Evolutionary conservation across 495 filamentous ascomycete species (phyloP).

Genomic region (Lasiosphaeriaceae sp.): DNA sequence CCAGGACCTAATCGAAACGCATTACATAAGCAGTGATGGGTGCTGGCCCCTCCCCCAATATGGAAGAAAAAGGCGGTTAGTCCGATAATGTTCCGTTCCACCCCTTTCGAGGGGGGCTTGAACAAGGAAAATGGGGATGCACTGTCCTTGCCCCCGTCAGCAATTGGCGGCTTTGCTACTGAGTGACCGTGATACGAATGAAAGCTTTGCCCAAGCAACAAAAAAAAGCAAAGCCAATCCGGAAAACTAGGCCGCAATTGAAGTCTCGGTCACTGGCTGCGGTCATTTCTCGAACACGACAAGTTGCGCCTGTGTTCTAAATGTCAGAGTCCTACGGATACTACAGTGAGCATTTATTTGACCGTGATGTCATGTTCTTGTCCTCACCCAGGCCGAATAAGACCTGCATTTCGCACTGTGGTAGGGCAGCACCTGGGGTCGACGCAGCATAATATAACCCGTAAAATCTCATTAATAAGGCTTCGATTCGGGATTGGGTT

Average conservation of each 20-base stretch:
- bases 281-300: too few relatives aligned
- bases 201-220: too few relatives aligned
- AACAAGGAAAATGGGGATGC: neutral
- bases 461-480: neutral
- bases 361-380: too few relatives aligned
- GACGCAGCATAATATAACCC: neutral
- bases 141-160: neutral
- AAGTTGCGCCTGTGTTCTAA: too few relatives aligned
- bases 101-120: neutral
- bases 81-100: neutral
- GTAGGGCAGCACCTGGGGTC: too few relatives aligned
- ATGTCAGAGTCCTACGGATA: too few relatives aligned
- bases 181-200: too few relatives aligned
- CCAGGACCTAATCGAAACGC: slow-evolving; percentile 14
- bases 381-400: too few relatives aligned
- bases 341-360: too few relatives aligned
- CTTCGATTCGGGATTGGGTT: slow-evolving; percentile 10
- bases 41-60: neutral
- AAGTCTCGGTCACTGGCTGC: neutral
- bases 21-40: slow-evolving; percentile 19
- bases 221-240: too few relatives aligned
- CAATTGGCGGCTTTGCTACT: neutral
- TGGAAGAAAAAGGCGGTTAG: neutral
- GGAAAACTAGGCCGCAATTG: neutral
- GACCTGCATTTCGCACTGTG: neutral